Base-by-base conservation (phyloP, 1,284 basidiomycete genomes). In the Ganoderma leucocontextum region DNA sequence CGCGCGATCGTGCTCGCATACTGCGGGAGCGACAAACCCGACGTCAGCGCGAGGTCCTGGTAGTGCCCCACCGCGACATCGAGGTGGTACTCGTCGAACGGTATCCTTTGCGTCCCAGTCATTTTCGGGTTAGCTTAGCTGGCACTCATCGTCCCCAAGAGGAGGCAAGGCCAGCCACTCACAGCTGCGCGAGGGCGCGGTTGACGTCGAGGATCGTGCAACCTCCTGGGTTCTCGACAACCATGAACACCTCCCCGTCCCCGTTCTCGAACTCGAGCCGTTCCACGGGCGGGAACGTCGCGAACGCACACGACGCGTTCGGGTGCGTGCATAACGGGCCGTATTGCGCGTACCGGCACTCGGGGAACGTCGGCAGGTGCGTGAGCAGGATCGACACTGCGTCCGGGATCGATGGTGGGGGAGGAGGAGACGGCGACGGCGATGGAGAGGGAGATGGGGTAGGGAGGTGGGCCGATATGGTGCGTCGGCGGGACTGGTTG, bases 141-240 rank as follows among this genome's bases (percentile, higher is more conserved):
- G 29, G 29, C 29, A 29, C 29, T 29, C 29, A 19, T 52, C 22
- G n/a, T 52, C n/a, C 19, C 13, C 19, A 22, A 8, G 12, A 39
- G 15, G 9, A 29, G 29, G 25, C 41, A 25, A 36, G 17, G 42
- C 2, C 41, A n/a, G 42, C 2, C 41, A 76, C 78, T 62, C 47
- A 79, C 79, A 79, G 67, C 44, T 78, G 77, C 29, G 74, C 75
- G 8, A 80, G 73, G 10, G 77, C 74, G n/a, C 79, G 74, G 70
- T 80, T 80, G n/a, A 79, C 75, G 65, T 80, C 79, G 12, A 80
- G 69, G 12, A 80, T 64, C 39, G 79, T 79, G 60, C 75, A 77
- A 0, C 79, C 79, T 60, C 77, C 77, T 1, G 77, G 75, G 64
- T 80, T 80, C 59, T 75, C 70, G 29, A 79, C 78, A 60, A 76